Base-by-base conservation (phyloP, 805 yeast genomes). In the Kodamaea leandrae region DNA sequence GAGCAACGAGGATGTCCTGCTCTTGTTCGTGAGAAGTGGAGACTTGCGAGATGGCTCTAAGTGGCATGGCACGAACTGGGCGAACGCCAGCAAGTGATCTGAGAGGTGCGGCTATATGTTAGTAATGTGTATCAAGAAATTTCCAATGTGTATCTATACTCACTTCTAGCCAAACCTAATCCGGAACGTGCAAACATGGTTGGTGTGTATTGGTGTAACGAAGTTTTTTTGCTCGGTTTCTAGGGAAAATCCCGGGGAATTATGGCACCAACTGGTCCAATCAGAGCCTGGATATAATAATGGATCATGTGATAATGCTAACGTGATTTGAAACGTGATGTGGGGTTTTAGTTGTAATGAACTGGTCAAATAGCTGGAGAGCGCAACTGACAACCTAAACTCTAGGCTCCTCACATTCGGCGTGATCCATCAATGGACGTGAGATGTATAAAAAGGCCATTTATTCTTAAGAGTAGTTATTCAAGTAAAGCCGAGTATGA, bases 1-100 rank as follows among this genome's bases (percentile, higher is more conserved):
- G 98, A 40, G 81, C 80, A 42, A 79, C 74, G 47, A 91, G 76
- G 42, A 89, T 73, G 25, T 76, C 76, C 50, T 84, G 76, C 55
- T 85, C 95, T 51, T 79, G 78, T 18, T 68, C 77, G 30, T 73
- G 71, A 25, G 86, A 67, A 37, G 88, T 75, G 51, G 64, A 61
- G 36, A 67, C 57, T 19, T 70, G 59, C 35, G 68, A 50, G 21
- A 64, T 43, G 32, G 45, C 43, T 54, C 66, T 59, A 19, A 44
- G 4, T n/a, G 39, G 36, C 36, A 33, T 16, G 33, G 33, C 33
- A 16, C 20, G 20, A 10, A 21, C 25, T n/a, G n/a, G n/a, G n/a
- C n/a, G n/a, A 10, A 30, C 21, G 33, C 33, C 33, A 30, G 21
- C 21, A n/a, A 26, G 32, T n/a, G 32, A 15, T 27, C 20, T 37